Conservation (phyloP, 2,329 filamentous ascomycete species). For the Beauveria caledonica region DNA sequence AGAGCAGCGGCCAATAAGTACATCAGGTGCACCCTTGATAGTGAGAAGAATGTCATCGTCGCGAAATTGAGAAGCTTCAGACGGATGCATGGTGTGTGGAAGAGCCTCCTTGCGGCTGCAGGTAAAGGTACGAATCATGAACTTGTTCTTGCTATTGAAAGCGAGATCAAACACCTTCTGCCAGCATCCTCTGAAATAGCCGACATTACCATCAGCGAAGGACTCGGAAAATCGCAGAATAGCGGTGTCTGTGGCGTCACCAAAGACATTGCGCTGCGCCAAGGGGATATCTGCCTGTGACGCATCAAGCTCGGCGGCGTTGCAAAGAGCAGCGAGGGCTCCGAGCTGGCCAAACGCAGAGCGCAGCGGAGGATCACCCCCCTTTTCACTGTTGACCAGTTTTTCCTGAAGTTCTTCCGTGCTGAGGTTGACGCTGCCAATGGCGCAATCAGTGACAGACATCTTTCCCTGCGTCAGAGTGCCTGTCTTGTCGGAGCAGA, state of each 20-base stretch:
- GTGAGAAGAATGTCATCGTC: slow-evolving; percentile 46
- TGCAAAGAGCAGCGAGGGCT: slow-evolving; percentile 58
- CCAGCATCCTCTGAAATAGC: slow-evolving; percentile 54
- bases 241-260: slow-evolving; percentile 70
- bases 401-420: slow-evolving; percentile 42
- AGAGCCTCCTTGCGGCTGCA: slow-evolving; percentile 27
- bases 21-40: slow-evolving; percentile 74
- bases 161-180: slow-evolving; percentile 58
- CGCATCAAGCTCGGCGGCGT: slow-evolving; percentile 67
- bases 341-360: slow-evolving; percentile 48
- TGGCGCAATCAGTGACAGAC: slow-evolving; percentile 60
- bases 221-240: slow-evolving; percentile 63
- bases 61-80: slow-evolving; percentile 27
- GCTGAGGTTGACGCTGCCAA: slow-evolving; percentile 43
- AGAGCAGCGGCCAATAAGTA: slow-evolving; percentile 57
- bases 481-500: slow-evolving; percentile 72
- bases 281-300: slow-evolving; percentile 52
- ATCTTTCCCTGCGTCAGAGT: slow-evolving; percentile 64
- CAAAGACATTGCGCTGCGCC: slow-evolving; percentile 55
- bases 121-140: slow-evolving; percentile 59
- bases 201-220: slow-evolving; percentile 44
- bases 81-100: slow-evolving; percentile 29
- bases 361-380: background rate
- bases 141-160: slow-evolving; percentile 81
- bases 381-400: slow-evolving; percentile 12